These are phyloP conservation scores for Plasmodium knowlesi DNA, from an alignment of 169 alveolate genomes.

Conservation along the genomic window DNA sequence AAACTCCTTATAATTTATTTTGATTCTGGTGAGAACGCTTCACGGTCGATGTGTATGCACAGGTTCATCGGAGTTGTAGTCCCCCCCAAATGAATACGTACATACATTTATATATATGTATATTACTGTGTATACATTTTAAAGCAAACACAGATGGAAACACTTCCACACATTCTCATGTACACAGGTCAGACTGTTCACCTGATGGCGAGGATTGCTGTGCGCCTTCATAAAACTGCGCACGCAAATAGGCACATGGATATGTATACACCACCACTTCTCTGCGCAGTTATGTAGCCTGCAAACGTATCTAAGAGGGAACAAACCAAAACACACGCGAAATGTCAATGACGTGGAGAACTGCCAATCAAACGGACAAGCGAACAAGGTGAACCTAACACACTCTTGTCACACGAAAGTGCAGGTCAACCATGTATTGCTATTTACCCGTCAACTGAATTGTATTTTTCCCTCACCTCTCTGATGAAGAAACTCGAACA, in stretches of 20 bases:
- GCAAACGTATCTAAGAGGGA: neutral
- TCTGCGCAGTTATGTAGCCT: neutral
- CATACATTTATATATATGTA: neutral
- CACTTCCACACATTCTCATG: neutral
- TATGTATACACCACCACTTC: neutral
- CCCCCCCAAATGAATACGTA: neutral
- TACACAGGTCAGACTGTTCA: neutral
- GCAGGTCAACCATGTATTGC: neutral
- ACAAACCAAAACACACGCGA: neutral
- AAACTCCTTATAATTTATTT: neutral
- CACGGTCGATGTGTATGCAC: neutral
- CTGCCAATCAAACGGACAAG: neutral
- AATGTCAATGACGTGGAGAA: neutral
- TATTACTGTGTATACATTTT: neutral
- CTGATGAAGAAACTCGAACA: conserved; percentile 3
- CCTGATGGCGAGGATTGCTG: neutral
- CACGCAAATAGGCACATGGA: neutral
- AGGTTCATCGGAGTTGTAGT: neutral
- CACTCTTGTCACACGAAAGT: neutral
- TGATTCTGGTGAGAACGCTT: neutral
- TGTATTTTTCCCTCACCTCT: neutral
- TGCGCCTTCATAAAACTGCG: neutral
- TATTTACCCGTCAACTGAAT: neutral
- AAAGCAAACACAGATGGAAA: neutral
- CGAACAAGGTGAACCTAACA: neutral